Evolutionary conservation across 2,329 filamentous ascomycete genomes (phyloP).

Genomic region (Neoascochyta sp.): DNA sequence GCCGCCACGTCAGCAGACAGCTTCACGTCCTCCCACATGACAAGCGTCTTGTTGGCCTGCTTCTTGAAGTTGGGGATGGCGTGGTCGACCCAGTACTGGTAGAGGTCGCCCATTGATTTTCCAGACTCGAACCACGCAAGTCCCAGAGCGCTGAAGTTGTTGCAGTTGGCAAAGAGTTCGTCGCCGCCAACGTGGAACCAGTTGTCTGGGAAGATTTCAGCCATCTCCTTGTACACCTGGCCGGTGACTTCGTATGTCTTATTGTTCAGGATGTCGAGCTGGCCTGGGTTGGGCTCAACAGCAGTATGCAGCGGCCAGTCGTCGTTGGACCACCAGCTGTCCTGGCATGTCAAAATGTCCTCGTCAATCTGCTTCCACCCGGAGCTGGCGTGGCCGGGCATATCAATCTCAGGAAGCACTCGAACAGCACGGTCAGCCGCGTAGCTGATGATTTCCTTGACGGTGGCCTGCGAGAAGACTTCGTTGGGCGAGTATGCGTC

Average conservation of each 20-base stretch:
- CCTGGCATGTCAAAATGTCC: slow-evolving; percentile 53
- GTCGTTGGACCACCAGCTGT: slow-evolving; percentile 62
- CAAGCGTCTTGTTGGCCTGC: slow-evolving; percentile 47
- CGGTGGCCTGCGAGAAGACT: slow-evolving; percentile 43
- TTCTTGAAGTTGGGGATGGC: slow-evolving; percentile 51
- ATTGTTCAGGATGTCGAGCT: slow-evolving; percentile 55
- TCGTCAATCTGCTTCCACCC: slow-evolving; percentile 57
- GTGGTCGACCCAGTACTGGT: slow-evolving; percentile 54
- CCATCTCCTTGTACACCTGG: slow-evolving; percentile 54
- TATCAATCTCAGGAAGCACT: slow-evolving; percentile 60
- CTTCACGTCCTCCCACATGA: slow-evolving; percentile 58
- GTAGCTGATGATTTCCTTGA: slow-evolving; percentile 48
- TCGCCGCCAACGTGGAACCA: slow-evolving; percentile 57
- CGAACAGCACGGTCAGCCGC: slow-evolving; percentile 56
- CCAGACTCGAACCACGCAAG: slow-evolving; percentile 51
- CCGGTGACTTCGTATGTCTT: slow-evolving; percentile 54
- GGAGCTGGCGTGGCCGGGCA: slow-evolving; percentile 56
- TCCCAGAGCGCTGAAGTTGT: slow-evolving; percentile 54
- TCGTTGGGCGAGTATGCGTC: slow-evolving; percentile 54
- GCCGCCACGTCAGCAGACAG: slow-evolving; percentile 42
- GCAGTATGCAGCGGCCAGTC: slow-evolving; percentile 53
- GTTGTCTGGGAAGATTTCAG: slow-evolving; percentile 49
- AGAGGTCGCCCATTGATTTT: slow-evolving; percentile 50
- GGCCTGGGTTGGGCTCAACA: slow-evolving; percentile 55
- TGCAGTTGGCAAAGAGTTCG: slow-evolving; percentile 55